Evolutionary conservation across 139 green algal species (phyloP).

Genomic region (Limnomonas spitsbergensis): DNA sequence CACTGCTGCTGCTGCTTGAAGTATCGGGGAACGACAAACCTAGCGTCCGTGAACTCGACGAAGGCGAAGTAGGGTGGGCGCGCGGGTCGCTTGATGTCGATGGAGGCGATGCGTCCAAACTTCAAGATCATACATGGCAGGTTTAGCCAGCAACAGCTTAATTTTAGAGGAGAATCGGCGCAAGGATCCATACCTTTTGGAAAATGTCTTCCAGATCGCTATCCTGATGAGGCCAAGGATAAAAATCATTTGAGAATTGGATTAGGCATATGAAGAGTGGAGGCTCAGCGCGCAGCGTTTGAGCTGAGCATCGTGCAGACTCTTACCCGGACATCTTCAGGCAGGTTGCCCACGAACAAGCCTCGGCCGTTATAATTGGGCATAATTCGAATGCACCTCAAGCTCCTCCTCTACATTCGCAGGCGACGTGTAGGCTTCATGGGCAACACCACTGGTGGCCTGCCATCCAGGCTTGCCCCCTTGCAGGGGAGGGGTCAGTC

Average conservation of each 20-base stretch:
- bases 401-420: too few species aligned
- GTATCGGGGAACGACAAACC: not conserved
- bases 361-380: slow-evolving; percentile 7
- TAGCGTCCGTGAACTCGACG: slow-evolving; percentile 77
- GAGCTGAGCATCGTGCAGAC: not conserved
- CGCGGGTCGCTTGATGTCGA: slow-evolving; percentile 84
- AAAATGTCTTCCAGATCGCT: slow-evolving; percentile 86
- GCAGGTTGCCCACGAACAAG: slow-evolving; percentile 13
- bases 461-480: too few species aligned
- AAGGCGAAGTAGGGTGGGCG: slow-evolving; percentile 86
- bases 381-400: not conserved
- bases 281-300: too few species aligned
- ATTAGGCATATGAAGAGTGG: too few species aligned
- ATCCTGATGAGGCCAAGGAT: slow-evolving; percentile 78
- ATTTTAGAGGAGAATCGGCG: not conserved
- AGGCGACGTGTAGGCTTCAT: too few species aligned
- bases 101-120: slow-evolving; percentile 76
- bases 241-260: slow-evolving; percentile 5
- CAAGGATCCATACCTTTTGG: slow-evolving; percentile 49
- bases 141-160: not conserved
- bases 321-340: not conserved
- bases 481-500: too few species aligned
- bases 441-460: too few species aligned
- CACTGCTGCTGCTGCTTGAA: too few species aligned
- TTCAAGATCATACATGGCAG: slow-evolving; percentile 11